A percentile compares a stretch with the other conserved stretches of the same genome.
phyloP scores from a whole-genome alignment of 371 early-diverging fungal species.

The Apophysomyces variabilis region DNA sequence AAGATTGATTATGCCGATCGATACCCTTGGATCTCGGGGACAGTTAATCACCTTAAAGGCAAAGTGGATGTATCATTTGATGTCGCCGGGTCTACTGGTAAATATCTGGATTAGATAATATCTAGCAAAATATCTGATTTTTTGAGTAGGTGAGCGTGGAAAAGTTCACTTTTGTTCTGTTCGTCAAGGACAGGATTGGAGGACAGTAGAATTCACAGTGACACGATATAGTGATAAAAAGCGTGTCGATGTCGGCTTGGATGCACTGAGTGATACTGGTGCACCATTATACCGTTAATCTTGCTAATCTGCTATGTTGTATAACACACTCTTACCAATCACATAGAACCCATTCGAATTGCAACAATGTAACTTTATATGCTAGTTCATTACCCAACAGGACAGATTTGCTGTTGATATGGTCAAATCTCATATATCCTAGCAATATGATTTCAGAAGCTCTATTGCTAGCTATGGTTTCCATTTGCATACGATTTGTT shows the following conservation, averaged over 20 bases:
- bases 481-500: too few relatives aligned
- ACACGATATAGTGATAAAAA: conserved; percentile 39
- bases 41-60: conserved; percentile 73
- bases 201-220: conserved; percentile 43
- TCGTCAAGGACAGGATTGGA: conserved; percentile 43
- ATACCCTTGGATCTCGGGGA: conserved; percentile 74
- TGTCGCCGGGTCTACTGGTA: conserved; percentile 61
- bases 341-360: background rate
- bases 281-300: conserved; percentile 24
- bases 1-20: conserved; percentile 62
- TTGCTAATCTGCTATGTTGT: conserved; percentile 3
- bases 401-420: too few relatives aligned
- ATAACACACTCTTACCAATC: background rate
- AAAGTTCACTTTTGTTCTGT: conserved; percentile 46
- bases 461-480: too few relatives aligned
- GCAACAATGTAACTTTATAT: too few relatives aligned
- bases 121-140: background rate
- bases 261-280: conserved; percentile 42
- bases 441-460: too few relatives aligned
- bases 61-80: conserved; percentile 63
- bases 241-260: conserved; percentile 38
- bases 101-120: background rate
- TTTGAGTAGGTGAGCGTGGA: conserved; percentile 41
- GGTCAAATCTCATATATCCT: too few relatives aligned
- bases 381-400: too few relatives aligned